Base-by-base conservation (phyloP, 345 rosid species). In the Geranium rotundifolium region DNA sequence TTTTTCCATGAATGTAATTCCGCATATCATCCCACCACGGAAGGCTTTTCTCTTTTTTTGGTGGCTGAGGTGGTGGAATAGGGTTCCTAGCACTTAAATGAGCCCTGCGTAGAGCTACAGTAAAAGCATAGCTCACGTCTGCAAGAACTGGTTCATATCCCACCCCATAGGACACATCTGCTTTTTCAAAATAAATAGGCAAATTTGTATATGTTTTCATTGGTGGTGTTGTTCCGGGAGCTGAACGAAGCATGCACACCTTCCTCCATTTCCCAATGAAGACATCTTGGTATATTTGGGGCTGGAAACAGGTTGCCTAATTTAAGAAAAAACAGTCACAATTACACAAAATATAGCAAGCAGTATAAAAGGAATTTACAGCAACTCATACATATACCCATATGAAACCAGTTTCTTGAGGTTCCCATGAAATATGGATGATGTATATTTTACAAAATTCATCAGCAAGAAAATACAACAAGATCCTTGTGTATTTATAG, bases 1-100 rank as follows among this genome's bases (percentile, higher is more conserved):
- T 74, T 69, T 77, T 84, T 71, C 99, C 97, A 72, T 93, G 99
- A 63, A 90, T 77, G 75, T 90, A 93, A 72, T 93, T 85, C 75
- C 99, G 86, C 92, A 90, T 83, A 57, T 90, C 99, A 85, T 93
- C 99, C 99, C 99, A 93, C 99, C 99, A 93, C 0, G 99, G 97
- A 63, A 93, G 88, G 71, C 78, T 93, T 69, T 85, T 82, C 77
- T 93, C 99, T 58, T 86, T 93, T 77, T 93, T 93, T 20, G 81
- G 75, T 27, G 85, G 86, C 71, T 68, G 68, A 69, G 75, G 68
- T 54, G 67, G 80, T 12, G 74, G 79, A 71, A 74, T 79, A 68
- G 91, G 83, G 68, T 83, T 78, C 72, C 85, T 80, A 69, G 61
- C 74, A 79, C 99, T 90, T 67, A 93, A 73, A 68, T 90, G 88